phyloP scores from a whole-genome alignment of 2,329 filamentous ascomycete species.

The Stemphylium vesicarium region DNA sequence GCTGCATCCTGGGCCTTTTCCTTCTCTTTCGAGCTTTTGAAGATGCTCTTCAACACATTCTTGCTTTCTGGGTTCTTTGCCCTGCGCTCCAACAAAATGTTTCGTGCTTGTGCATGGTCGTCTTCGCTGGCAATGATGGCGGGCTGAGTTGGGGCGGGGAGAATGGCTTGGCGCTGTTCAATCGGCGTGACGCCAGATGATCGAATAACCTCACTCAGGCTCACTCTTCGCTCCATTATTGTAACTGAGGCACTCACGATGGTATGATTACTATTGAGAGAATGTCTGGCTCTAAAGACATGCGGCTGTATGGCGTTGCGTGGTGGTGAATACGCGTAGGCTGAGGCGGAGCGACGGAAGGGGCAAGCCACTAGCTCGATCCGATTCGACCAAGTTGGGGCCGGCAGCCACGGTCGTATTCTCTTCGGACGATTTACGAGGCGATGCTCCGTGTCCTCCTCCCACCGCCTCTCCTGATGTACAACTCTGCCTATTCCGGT shows the following conservation, averaged over 20 bases:
- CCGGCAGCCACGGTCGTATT: not conserved
- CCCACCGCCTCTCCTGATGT: not conserved
- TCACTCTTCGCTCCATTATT: conserved; percentile 37
- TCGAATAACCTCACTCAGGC: conserved; percentile 38
- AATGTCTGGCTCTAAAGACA: not conserved
- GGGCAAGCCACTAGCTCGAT: conserved; percentile 14
- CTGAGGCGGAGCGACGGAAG: conserved; percentile 23
- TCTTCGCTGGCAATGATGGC: conserved; percentile 39
- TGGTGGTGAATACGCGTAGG: conserved; percentile 23
- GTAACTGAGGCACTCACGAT: not conserved
- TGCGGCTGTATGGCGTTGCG: conserved; percentile 3
- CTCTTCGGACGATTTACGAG: conserved; percentile 5
- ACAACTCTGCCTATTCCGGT: not conserved
- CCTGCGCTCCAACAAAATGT: conserved; percentile 40
- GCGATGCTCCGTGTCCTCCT: conserved; percentile 5
- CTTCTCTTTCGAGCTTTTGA: conserved; percentile 46
- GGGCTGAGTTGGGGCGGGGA: conserved; percentile 42
- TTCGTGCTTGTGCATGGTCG: conserved; percentile 38
- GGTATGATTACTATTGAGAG: conserved; percentile 10
- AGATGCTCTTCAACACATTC: conserved; percentile 44
- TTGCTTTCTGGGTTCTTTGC: conserved; percentile 38
- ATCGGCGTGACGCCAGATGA: conserved; percentile 36
- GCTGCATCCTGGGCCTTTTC: conserved; percentile 37
- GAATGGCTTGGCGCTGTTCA: conserved; percentile 36
- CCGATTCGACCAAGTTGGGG: conserved; percentile 8